A percentile compares a stretch with the other conserved stretches of the same genome.
phyloP scores from a whole-genome alignment of 108 stramenopile genomes.

The Conticribra guillardii region DNA sequence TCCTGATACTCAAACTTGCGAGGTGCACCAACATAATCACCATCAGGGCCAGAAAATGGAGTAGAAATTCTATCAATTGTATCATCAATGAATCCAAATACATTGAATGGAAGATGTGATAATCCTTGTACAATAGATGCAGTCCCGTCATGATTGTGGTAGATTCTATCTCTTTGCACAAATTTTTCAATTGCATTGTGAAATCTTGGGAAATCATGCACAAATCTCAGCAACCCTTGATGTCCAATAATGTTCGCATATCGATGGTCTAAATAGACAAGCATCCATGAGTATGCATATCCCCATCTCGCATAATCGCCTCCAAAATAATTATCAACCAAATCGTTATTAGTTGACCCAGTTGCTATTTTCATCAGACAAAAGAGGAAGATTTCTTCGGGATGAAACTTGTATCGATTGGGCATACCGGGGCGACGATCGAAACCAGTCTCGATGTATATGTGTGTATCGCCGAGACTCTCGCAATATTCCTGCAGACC shows the following conservation, averaged over 20 bases:
- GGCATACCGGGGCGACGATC: background rate
- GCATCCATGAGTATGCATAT: background rate
- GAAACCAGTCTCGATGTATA: no score
- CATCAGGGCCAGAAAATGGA: constrained; percentile 24
- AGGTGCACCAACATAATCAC: constrained; percentile 23
- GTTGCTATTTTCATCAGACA: background rate
- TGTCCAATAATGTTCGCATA: background rate
- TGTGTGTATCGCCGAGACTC: no score
- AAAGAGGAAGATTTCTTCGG: constrained; percentile 2
- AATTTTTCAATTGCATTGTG: background rate
- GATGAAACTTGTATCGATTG: background rate
- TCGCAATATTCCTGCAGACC: no score
- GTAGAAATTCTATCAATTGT: constrained; percentile 14
- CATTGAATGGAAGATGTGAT: background rate
- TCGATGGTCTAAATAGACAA: background rate
- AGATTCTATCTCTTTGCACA: background rate
- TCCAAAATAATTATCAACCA: background rate
- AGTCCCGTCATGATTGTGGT: background rate
- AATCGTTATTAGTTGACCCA: background rate
- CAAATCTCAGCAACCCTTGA: background rate
- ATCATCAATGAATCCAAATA: constrained; percentile 30
- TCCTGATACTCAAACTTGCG: constrained; percentile 6
- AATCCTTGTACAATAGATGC: background rate
- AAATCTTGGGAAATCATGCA: constrained; percentile 2
- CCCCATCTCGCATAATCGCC: background rate